These are phyloP conservation scores for Cydonia oblonga DNA, from an alignment of 331 rosid genomes.

Conservation along the genomic window DNA sequence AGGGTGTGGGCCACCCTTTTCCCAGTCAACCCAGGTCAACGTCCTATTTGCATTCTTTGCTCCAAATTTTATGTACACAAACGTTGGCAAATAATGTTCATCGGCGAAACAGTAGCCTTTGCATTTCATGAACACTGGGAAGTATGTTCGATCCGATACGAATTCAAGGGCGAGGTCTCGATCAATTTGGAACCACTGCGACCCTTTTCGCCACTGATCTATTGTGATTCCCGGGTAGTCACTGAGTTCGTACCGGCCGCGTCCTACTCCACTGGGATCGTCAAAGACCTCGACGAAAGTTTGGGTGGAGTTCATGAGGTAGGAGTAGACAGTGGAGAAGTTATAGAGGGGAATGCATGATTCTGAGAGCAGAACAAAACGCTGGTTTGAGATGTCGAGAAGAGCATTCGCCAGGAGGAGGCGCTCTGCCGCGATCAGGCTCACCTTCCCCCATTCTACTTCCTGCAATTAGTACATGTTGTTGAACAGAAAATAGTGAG, in stretches of 20 bases:
- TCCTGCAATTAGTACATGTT: slow-evolving; percentile 17
- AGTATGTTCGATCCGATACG: slow-evolving; percentile 40
- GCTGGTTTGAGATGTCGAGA: slow-evolving; percentile 68
- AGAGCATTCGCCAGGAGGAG: slow-evolving; percentile 74
- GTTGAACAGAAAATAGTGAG: not conserved
- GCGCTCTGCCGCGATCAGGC: slow-evolving; percentile 77
- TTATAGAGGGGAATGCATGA: slow-evolving; percentile 77
- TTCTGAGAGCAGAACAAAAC: slow-evolving; percentile 75
- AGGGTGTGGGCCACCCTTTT: slow-evolving; percentile 76
- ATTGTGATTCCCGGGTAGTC: slow-evolving; percentile 29
- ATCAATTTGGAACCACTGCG: slow-evolving; percentile 75
- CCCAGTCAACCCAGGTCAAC: slow-evolving; percentile 94
- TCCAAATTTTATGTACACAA: slow-evolving; percentile 35
- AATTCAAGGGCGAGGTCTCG: slow-evolving; percentile 48
- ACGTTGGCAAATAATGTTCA: slow-evolving; percentile 75
- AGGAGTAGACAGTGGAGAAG: slow-evolving; percentile 58
- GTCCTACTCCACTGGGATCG: slow-evolving; percentile 39
- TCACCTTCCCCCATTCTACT: slow-evolving; percentile 65
- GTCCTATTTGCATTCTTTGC: slow-evolving; percentile 48
- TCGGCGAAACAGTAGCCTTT: slow-evolving; percentile 45
- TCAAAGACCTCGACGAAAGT: slow-evolving; percentile 52
- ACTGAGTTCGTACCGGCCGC: slow-evolving; percentile 44
- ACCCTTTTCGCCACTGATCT: slow-evolving; percentile 78
- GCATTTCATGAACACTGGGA: slow-evolving; percentile 32
- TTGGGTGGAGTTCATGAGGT: slow-evolving; percentile 49